A percentile compares a stretch with the other conserved stretches of the same genome.
These are phyloP conservation scores for Geotrichum europaeum DNA, from an alignment of 1,139 yeast species.

Conservation along the genomic window DNA sequence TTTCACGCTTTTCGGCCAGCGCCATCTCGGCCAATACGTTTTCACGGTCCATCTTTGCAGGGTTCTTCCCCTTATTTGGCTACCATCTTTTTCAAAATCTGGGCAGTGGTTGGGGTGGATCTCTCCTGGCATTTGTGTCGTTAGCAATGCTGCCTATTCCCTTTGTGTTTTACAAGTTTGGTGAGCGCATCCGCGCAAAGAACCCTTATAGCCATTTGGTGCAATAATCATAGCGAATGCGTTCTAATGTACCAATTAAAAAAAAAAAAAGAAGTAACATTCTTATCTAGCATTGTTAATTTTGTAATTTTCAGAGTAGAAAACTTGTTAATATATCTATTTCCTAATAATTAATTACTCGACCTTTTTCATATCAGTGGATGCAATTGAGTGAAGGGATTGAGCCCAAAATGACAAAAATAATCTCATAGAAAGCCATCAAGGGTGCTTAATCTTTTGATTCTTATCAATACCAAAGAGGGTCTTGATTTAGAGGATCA, in stretches of 20 bases:
- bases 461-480: too few species aligned
- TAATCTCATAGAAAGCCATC: too few species aligned
- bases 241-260: background rate
- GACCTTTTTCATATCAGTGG: too few species aligned
- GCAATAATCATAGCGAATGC: background rate
- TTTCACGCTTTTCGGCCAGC: conserved; percentile 60
- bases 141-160: conserved; percentile 61
- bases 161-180: conserved; percentile 51
- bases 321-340: too few species aligned
- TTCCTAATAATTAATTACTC: too few species aligned
- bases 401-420: too few species aligned
- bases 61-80: conserved; percentile 72
- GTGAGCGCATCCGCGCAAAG: conserved; percentile 49
- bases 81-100: conserved; percentile 48
- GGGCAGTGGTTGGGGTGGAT: conserved; percentile 61
- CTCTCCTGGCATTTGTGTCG: conserved; percentile 51
- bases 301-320: background rate
- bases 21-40: conserved; percentile 78
- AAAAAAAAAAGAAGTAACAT: background rate
- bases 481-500: too few species aligned
- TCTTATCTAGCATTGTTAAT: background rate
- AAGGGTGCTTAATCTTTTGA: too few species aligned
- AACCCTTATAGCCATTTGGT: conserved; percentile 41
- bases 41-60: conserved; percentile 61
- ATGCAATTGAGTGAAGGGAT: too few species aligned